Evolutionary conservation across 2,329 filamentous ascomycete species (phyloP).

Genomic region (Hypoxylon sp.): DNA sequence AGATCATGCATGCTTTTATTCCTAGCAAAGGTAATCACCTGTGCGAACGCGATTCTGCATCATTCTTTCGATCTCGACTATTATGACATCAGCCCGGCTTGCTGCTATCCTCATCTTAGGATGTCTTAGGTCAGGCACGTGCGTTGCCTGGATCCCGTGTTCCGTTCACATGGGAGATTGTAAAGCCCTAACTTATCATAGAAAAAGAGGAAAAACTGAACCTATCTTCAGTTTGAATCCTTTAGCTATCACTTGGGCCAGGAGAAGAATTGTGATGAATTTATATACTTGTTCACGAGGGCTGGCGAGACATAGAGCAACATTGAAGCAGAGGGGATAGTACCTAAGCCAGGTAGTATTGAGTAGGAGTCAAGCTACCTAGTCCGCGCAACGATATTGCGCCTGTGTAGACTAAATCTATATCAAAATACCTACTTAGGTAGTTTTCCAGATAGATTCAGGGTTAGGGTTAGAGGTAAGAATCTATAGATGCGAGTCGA

Average conservation of each 20-base stretch:
- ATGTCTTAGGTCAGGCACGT: slow-evolving; percentile 26
- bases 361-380: background rate
- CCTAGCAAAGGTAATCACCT: slow-evolving; percentile 16
- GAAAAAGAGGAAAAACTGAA: too few relatives aligned
- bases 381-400: background rate
- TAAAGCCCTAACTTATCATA: background rate
- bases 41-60: slow-evolving; percentile 7
- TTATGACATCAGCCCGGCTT: slow-evolving; percentile 37
- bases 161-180: slow-evolving; percentile 28
- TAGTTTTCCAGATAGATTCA: too few relatives aligned
- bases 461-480: too few relatives aligned
- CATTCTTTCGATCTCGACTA: slow-evolving; percentile 21
- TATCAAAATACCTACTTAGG: too few relatives aligned
- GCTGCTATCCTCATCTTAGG: slow-evolving; percentile 16
- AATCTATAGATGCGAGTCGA: too few relatives aligned
- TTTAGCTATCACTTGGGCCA: background rate
- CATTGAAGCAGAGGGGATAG: background rate
- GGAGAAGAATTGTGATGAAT: background rate
- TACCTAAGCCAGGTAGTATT: background rate
- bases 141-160: slow-evolving; percentile 29
- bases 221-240: too few relatives aligned
- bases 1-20: slow-evolving; percentile 20
- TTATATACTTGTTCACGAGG: background rate
- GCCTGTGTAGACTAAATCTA: too few relatives aligned
- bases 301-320: background rate